Evolutionary conservation across 805 yeast genomes (phyloP).

Genomic region (Blastobotrys americana): DNA sequence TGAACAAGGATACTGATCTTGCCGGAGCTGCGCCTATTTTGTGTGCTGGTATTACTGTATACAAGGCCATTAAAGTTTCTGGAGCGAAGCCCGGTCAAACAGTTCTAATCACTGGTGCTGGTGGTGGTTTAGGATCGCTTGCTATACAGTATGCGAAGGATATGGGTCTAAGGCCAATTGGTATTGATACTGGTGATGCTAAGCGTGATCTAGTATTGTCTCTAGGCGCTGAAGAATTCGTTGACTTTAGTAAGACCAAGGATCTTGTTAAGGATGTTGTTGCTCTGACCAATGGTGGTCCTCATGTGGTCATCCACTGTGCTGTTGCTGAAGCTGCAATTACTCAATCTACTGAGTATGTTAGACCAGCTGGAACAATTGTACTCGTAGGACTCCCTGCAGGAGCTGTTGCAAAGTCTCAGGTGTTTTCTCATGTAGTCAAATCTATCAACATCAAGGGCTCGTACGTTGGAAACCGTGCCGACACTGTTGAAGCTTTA

Average conservation of each 20-base stretch:
- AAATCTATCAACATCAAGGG: slow-evolving; percentile 67
- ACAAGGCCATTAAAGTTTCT: slow-evolving; percentile 83
- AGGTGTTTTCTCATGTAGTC: slow-evolving; percentile 67
- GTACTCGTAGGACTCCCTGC: slow-evolving; percentile 75
- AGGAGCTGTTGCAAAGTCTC: slow-evolving; percentile 61
- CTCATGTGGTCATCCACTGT: slow-evolving; percentile 69
- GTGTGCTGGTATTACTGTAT: slow-evolving; percentile 88
- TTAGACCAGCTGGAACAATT: slow-evolving; percentile 62
- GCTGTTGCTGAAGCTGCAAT: slow-evolving; percentile 68
- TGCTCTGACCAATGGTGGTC: slow-evolving; percentile 61
- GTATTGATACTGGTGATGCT: slow-evolving; percentile 63
- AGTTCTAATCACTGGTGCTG: slow-evolving; percentile 75
- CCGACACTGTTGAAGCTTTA: slow-evolving; percentile 75
- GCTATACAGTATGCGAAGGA: slow-evolving; percentile 71
- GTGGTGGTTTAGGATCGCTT: slow-evolving; percentile 71
- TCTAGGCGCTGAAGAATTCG: slow-evolving; percentile 60
- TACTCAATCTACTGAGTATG: slow-evolving; percentile 51
- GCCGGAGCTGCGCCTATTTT: slow-evolving; percentile 74
- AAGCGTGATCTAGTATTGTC: slow-evolving; percentile 48
- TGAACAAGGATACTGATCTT: slow-evolving; percentile 67
- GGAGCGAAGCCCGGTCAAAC: slow-evolving; percentile 61
- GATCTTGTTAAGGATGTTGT: slow-evolving; percentile 50
- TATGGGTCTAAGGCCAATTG: slow-evolving; percentile 67
- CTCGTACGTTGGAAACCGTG: slow-evolving; percentile 84
- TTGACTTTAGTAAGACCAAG: slow-evolving; percentile 51